A percentile compares a stretch with the other conserved stretches of the same genome.
phyloP scores from a whole-genome alignment of 2,329 filamentous ascomycete species.

The Talaromyces sp. region DNA sequence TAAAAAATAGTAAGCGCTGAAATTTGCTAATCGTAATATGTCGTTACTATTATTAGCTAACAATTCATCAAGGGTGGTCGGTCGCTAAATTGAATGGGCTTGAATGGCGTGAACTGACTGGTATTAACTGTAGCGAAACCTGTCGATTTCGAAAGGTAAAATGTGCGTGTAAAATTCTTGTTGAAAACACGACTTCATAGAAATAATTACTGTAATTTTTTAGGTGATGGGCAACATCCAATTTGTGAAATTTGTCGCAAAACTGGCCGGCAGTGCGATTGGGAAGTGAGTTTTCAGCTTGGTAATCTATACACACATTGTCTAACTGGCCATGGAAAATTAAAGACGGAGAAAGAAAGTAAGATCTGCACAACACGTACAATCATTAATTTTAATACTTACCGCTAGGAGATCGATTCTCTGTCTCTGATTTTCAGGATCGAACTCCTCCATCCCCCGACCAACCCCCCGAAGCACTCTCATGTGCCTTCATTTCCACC shows the following conservation, averaged over 20 bases:
- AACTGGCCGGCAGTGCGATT: not conserved
- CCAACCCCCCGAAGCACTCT: conserved; percentile 1
- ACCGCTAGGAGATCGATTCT: not conserved
- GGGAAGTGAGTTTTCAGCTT: not conserved
- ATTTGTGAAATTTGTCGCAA: conserved; percentile 1
- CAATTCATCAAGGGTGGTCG: not conserved
- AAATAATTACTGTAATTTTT: not conserved
- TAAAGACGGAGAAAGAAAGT: no score
- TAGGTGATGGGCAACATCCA: not conserved
- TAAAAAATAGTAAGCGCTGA: not conserved
- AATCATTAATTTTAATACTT: not conserved
- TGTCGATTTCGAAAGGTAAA: conserved; percentile 7
- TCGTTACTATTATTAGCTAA: not conserved
- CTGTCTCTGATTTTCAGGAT: not conserved
- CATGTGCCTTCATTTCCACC: conserved; percentile 5
- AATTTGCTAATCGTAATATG: not conserved
- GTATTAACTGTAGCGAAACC: not conserved
- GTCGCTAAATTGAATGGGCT: not conserved
- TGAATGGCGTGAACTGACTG: not conserved
- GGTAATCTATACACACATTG: not conserved
- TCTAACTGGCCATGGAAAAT: not conserved
- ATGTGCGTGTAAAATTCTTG: not conserved
- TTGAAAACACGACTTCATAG: not conserved
- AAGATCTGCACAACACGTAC: no score
- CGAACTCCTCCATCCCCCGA: not conserved